Evolutionary conservation across 768 basidiomycete species (phyloP).

Genomic region (Phaffia tasmanica): DNA sequence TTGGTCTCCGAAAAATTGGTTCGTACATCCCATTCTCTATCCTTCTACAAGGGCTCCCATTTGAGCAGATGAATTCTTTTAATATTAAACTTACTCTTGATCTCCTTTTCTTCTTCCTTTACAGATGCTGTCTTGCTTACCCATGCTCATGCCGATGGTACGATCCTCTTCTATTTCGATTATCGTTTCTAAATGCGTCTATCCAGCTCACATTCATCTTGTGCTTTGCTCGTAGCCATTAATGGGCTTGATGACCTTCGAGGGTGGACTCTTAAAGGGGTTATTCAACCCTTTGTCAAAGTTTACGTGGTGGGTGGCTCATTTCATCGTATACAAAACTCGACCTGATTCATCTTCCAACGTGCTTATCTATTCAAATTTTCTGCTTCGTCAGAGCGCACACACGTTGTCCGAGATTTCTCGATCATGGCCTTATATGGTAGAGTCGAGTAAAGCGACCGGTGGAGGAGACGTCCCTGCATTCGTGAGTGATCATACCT

Average conservation of each 20-base stretch:
- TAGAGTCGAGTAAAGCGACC: constrained; percentile 36
- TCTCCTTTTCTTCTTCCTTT: too few species aligned
- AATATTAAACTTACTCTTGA: too few species aligned
- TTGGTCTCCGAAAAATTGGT: constrained; percentile 53
- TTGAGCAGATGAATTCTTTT: too few species aligned
- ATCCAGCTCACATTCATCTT: neutral
- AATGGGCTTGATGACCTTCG: constrained; percentile 82
- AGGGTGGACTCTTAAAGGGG: constrained; percentile 43
- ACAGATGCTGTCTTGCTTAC: constrained; percentile 64
- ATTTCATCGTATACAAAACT: neutral
- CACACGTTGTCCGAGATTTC: constrained; percentile 56
- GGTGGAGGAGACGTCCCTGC: constrained; percentile 57
- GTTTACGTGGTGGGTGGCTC: constrained; percentile 21
- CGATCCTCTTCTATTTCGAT: constrained; percentile 22
- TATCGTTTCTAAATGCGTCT: neutral
- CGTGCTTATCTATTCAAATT: neutral
- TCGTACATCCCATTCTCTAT: too few species aligned
- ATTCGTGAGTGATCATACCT: constrained; percentile 2
- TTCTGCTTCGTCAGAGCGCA: neutral
- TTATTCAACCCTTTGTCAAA: constrained; percentile 23
- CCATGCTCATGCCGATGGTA: constrained; percentile 75
- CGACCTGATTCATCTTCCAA: neutral
- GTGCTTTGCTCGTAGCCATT: constrained; percentile 45
- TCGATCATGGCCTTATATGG: constrained; percentile 69
- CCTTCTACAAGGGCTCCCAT: too few species aligned